These are phyloP conservation scores for Daldinia sp. DNA, from an alignment of 2,329 filamentous ascomycete species.

Conservation along the genomic window DNA sequence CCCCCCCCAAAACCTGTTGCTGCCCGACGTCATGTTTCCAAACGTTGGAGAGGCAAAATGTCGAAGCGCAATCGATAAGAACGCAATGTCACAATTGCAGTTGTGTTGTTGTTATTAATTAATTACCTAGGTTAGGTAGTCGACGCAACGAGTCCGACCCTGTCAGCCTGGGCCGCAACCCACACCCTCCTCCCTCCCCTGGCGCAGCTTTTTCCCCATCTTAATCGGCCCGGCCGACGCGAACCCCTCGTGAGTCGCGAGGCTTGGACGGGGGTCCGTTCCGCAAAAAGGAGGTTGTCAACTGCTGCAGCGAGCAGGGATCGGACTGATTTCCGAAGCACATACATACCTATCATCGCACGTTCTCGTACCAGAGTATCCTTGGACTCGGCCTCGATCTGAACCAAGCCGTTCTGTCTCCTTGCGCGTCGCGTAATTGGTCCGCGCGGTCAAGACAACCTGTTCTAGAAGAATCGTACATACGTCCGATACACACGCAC, in stretches of 20 bases:
- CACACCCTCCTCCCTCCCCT: neutral
- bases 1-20: neutral
- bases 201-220: conserved; percentile 5
- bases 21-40: neutral
- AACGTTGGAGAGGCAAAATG: neutral
- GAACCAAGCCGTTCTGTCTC: neutral
- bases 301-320: conserved; percentile 17
- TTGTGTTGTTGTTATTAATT: too few relatives aligned
- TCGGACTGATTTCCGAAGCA: conserved; percentile 14
- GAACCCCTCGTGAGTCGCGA: conserved; percentile 26
- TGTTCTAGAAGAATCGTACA: conserved; percentile 32
- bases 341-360: neutral
- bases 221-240: conserved; percentile 35
- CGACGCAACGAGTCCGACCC: neutral
- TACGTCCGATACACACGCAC: neutral
- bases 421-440: conserved; percentile 2
- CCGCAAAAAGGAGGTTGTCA: conserved; percentile 31
- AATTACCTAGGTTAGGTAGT: too few relatives aligned
- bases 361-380: neutral
- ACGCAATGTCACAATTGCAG: neutral
- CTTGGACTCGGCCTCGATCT: neutral
- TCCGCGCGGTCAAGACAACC: conserved; percentile 22
- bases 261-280: conserved; percentile 24
- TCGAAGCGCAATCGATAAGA: neutral
- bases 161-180: neutral